Conservation (phyloP, 2,329 filamentous ascomycete species). For the Mycocentrospora acerina region DNA sequence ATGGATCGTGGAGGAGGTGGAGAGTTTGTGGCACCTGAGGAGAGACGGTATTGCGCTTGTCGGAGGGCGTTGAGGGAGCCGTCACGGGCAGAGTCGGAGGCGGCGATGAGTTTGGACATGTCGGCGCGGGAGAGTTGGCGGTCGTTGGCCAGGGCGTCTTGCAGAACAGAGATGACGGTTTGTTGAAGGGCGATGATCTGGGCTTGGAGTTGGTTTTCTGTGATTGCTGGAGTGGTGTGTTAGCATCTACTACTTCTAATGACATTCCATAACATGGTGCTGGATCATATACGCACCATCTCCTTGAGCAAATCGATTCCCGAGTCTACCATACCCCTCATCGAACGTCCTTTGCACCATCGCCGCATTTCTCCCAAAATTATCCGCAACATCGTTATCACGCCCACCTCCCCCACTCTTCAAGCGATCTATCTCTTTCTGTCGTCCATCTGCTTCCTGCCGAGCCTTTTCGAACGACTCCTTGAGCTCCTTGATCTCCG, state of each 20-base stretch:
- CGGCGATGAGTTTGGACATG: constrained; percentile 43
- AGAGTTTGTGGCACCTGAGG: constrained; percentile 12
- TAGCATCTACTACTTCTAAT: constrained; percentile 1
- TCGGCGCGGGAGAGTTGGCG: constrained; percentile 43
- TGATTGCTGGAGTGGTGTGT: constrained; percentile 31
- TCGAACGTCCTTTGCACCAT: constrained; percentile 42
- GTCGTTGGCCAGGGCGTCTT: constrained; percentile 46
- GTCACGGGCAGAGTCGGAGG: constrained; percentile 46
- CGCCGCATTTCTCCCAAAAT: constrained; percentile 33
- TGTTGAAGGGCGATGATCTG: constrained; percentile 48
- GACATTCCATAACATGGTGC: too few species aligned
- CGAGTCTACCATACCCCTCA: constrained; percentile 39
- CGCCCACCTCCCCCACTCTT: constrained; percentile 9
- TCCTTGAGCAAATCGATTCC: constrained; percentile 41
- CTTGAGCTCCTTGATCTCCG: constrained; percentile 36
- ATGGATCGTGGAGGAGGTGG: constrained; percentile 22
- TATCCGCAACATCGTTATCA: constrained; percentile 34
- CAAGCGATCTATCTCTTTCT: constrained; percentile 25
- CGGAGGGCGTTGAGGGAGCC: constrained; percentile 43
- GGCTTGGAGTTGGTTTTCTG: constrained; percentile 46
- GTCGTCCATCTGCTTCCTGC: constrained; percentile 25
- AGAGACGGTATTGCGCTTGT: constrained; percentile 37
- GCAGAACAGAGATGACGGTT: constrained; percentile 47
- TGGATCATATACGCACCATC: constrained; percentile 42
- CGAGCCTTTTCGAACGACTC: constrained; percentile 34